A percentile compares a stretch with the other conserved stretches of the same genome.
Evolutionary conservation across 2,329 filamentous ascomycete species (phyloP).

Genomic region (Myrmaecium sp.): DNA sequence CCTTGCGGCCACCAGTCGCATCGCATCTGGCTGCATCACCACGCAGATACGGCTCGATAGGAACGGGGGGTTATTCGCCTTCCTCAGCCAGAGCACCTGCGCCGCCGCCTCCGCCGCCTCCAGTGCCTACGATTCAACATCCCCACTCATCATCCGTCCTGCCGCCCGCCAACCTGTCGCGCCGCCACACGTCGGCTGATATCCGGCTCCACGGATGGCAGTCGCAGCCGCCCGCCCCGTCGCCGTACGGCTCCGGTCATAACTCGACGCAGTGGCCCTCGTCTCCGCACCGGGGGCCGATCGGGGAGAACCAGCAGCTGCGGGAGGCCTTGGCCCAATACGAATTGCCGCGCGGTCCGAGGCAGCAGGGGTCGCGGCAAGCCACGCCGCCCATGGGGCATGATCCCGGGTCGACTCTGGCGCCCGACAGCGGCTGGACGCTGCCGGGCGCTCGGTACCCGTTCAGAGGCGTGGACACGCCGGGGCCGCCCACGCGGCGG

Average conservation of each 20-base stretch:
- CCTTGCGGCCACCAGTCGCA: constrained; percentile 62
- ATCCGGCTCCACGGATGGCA: constrained; percentile 59
- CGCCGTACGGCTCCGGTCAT: constrained; percentile 50
- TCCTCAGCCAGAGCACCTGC: constrained; percentile 49
- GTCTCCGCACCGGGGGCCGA: constrained; percentile 37
- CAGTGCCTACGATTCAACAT: constrained; percentile 45
- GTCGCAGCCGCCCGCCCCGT: constrained; percentile 37
- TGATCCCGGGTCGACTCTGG: constrained; percentile 31
- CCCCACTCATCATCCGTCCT: constrained; percentile 38
- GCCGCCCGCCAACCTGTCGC: constrained; percentile 49
- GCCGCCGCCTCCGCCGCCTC: constrained; percentile 46
- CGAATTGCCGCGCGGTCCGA: constrained; percentile 40
- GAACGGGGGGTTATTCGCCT: constrained; percentile 49
- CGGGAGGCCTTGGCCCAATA: constrained; percentile 53
- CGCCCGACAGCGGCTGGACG: constrained; percentile 39
- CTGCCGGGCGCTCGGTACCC: constrained; percentile 33
- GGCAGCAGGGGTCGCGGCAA: constrained; percentile 33
- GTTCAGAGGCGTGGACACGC: constrained; percentile 32
- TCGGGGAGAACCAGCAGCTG: constrained; percentile 50
- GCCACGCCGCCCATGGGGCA: constrained; percentile 34
- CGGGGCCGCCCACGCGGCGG: constrained; percentile 45
- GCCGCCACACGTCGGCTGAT: constrained; percentile 87
- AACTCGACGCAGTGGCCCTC: constrained; percentile 48
- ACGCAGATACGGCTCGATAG: constrained; percentile 76
- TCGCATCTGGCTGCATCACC: constrained; percentile 67